phyloP scores from a whole-genome alignment of 1,284 basidiomycete genomes.

The Kalmanozyma brasiliensis region DNA sequence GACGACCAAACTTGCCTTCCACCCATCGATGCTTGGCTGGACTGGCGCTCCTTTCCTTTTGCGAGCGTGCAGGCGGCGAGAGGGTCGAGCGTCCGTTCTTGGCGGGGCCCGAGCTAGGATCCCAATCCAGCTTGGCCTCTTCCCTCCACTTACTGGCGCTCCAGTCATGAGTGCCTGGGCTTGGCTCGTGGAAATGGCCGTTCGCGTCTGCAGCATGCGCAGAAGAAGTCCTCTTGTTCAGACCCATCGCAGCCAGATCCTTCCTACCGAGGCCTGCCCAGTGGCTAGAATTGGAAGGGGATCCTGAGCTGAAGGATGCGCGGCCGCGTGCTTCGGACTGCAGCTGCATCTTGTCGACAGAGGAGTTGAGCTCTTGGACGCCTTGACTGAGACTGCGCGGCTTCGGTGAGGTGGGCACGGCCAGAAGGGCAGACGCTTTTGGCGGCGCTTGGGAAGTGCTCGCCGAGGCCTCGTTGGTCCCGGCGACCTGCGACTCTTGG shows the following conservation, averaged over 20 bases:
- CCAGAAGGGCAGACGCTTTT: conserved; percentile 9
- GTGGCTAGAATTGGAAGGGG: conserved; percentile 11
- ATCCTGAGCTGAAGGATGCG: conserved; percentile 19
- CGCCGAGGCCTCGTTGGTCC: background rate
- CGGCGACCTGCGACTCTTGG: background rate
- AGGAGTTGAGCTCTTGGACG: conserved; percentile 8
- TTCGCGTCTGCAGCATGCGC: background rate
- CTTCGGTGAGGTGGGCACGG: conserved; percentile 20
- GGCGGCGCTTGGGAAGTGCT: background rate
- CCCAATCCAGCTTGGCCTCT: conserved; percentile 44
- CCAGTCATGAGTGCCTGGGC: conserved; percentile 42
- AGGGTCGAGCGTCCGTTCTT: conserved; percentile 7
- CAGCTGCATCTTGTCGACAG: conserved; percentile 12
- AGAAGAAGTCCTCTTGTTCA: conserved; percentile 18
- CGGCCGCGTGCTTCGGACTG: conserved; percentile 13
- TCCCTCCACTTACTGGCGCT: conserved; percentile 44
- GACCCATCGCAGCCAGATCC: conserved; percentile 50
- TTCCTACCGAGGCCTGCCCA: conserved; percentile 56
- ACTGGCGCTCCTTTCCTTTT: conserved; percentile 21
- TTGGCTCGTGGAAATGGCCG: conserved; percentile 31
- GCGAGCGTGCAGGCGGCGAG: conserved; percentile 10
- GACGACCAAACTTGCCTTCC: conserved; percentile 59
- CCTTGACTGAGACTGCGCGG: conserved; percentile 35
- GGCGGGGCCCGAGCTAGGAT: conserved; percentile 21
- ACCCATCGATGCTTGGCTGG: conserved; percentile 55